These are phyloP conservation scores for Mikania micrantha DNA, from an alignment of 129 eudicot species.

Conservation along the genomic window DNA sequence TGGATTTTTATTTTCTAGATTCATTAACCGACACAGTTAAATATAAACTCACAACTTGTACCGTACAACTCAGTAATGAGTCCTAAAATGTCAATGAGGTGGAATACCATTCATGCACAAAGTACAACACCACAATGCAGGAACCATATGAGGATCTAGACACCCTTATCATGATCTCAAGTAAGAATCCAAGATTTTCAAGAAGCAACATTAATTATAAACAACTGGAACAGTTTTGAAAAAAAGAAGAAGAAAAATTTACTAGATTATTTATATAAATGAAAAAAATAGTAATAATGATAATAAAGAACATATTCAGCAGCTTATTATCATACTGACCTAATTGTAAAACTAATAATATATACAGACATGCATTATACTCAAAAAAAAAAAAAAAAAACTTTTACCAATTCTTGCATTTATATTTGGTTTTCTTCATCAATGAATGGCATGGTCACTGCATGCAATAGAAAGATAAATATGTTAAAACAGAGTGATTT, in stretches of 20 bases:
- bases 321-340: constrained; percentile 9
- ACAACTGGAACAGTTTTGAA: not conserved
- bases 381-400: not conserved
- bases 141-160: not conserved
- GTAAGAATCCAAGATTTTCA: not conserved
- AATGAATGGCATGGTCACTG: constrained; percentile 21
- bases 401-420: not conserved
- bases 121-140: not conserved
- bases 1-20: constrained; percentile 2
- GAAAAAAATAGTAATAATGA: not conserved
- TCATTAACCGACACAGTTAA: not conserved
- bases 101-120: not conserved
- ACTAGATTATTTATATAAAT: not conserved
- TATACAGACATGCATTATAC: constrained; percentile 8
- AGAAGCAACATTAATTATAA: not conserved
- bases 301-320: not conserved
- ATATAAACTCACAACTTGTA: not conserved
- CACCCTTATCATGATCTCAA: not conserved
- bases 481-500: not conserved
- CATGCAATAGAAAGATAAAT: constrained; percentile 4
- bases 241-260: not conserved
- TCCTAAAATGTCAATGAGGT: not conserved
- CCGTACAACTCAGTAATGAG: constrained; percentile 1
- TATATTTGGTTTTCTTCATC: not conserved
- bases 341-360: constrained; percentile 4